Base-by-base conservation (phyloP, 495 filamentous ascomycete species). In the Annulohypoxylon maeteangense region DNA sequence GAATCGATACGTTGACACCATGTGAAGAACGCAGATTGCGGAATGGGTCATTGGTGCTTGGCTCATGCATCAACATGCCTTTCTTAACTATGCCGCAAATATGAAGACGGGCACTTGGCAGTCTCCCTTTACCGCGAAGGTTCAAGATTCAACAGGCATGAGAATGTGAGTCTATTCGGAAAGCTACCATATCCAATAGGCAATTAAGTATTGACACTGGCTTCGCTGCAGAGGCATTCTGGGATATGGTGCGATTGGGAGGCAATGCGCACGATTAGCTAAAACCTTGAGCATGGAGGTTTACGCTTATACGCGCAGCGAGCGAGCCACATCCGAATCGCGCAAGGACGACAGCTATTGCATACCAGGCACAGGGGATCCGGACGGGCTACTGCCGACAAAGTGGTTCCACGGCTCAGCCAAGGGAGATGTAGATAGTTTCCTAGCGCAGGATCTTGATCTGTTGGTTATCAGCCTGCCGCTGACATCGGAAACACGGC, bases 211-310 rank as follows among this genome's bases (percentile, higher is more conserved):
- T n/a, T 40, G 12, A 23, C 20, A 4, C 32, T 68, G 58, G 42
- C 31, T 40, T 14, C 22, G 18, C n/a, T 18, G 18, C 25, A 76
- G 76, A 40, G 81, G 81, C 36, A 76, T 83, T 23, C 57, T 83
- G 20, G 81, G 81, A 1, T 83, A 83, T 55, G 81, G 81, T 42
- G 75, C 79, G 14, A 83, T 74, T 18, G 92, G 92, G 2, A 81
- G 92, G 31, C 91, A 94, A 67, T 87, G 87, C 62, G 93, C 86
- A 11, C 85, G 89, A 16, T 82, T 95, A 0, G 87, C 85, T 5
- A 82, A 84, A 7, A 89, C 90, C 4, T 76, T 95, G 69, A 93
- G 93, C 4, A 93, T 93, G 88, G 85, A 89, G 36, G 87, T 97
- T 10, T 83, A 93, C 65, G 93, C 92, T 2, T 94, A 91, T 80